phyloP scores from a whole-genome alignment of 1,284 basidiomycete genomes.

The Inonotus hispidus region DNA sequence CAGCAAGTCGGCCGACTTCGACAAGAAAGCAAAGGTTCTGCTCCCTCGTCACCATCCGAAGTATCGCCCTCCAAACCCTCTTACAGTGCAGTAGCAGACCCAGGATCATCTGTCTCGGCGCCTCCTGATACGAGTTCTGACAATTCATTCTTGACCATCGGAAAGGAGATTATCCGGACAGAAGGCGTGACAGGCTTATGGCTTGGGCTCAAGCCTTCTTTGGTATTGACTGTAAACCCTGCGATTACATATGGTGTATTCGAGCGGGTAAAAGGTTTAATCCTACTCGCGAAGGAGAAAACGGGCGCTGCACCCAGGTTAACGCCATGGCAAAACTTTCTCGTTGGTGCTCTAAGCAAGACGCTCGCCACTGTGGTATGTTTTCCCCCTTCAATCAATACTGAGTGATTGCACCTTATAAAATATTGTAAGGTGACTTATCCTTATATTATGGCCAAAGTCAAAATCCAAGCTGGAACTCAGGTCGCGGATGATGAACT shows the following conservation, averaged over 20 bases:
- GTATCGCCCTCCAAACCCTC: constrained; percentile 17
- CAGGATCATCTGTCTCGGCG: constrained; percentile 19
- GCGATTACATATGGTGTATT: constrained; percentile 98
- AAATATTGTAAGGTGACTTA: constrained; percentile 65
- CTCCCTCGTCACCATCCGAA: constrained; percentile 16
- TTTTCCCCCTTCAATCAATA: constrained; percentile 19
- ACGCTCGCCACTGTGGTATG: constrained; percentile 91
- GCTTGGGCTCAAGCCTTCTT: constrained; percentile 88
- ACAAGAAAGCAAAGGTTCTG: constrained; percentile 22
- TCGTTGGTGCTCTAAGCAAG: constrained; percentile 92
- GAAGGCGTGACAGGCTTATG: constrained; percentile 91
- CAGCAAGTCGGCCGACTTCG: constrained; percentile 76
- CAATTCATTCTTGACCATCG: constrained; percentile 75
- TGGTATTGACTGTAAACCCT: constrained; percentile 94
- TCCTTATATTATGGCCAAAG: constrained; percentile 96
- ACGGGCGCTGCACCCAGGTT: constrained; percentile 53
- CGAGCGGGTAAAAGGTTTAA: constrained; percentile 80
- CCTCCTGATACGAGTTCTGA: constrained; percentile 32
- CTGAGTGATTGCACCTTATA: neutral
- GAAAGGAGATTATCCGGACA: constrained; percentile 84
- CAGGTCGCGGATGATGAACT: constrained; percentile 42
- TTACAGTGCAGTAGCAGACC: constrained; percentile 17
- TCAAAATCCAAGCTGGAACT: constrained; percentile 85
- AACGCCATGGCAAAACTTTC: constrained; percentile 77
- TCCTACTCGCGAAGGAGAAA: constrained; percentile 50